Conservation (phyloP, 192 early-diverging fungal genomes). For the Backusella westeae region DNA sequence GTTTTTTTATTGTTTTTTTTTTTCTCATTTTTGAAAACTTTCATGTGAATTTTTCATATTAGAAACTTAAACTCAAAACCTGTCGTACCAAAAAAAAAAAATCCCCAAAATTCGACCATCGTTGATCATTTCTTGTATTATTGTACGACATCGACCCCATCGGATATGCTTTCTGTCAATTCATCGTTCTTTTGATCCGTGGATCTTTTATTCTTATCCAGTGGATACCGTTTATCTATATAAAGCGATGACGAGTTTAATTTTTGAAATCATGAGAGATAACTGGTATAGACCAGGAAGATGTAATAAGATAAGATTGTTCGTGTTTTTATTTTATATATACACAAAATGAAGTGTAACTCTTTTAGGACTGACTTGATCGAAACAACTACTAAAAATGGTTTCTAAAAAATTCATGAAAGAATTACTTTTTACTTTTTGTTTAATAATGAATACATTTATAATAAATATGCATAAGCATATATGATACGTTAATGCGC, state of each 20-base stretch:
- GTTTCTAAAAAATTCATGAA: not conserved
- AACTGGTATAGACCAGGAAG: too few species aligned
- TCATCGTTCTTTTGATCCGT: not conserved
- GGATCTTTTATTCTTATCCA: not conserved
- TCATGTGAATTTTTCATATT: constrained; percentile 4
- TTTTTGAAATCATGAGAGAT: too few species aligned
- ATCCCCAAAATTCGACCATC: not conserved
- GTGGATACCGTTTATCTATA: not conserved
- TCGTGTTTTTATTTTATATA: not conserved
- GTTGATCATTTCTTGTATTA: not conserved
- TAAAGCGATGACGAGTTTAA: too few species aligned
- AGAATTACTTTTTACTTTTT: not conserved
- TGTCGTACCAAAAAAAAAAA: not conserved
- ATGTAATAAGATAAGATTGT: not conserved
- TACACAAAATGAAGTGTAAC: not conserved
- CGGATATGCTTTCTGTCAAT: not conserved
- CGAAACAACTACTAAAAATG: not conserved
- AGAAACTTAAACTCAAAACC: not conserved
- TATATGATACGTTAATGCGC: too few species aligned
- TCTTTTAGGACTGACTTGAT: not conserved
- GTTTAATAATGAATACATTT: not conserved
- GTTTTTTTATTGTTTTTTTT: not conserved
- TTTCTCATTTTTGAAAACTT: not conserved
- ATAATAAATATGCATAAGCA: not conserved
- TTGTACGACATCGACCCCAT: not conserved